Evolutionary conservation across 164 flowering plant species (phyloP).

Genomic region (Houttuynia cordata): DNA sequence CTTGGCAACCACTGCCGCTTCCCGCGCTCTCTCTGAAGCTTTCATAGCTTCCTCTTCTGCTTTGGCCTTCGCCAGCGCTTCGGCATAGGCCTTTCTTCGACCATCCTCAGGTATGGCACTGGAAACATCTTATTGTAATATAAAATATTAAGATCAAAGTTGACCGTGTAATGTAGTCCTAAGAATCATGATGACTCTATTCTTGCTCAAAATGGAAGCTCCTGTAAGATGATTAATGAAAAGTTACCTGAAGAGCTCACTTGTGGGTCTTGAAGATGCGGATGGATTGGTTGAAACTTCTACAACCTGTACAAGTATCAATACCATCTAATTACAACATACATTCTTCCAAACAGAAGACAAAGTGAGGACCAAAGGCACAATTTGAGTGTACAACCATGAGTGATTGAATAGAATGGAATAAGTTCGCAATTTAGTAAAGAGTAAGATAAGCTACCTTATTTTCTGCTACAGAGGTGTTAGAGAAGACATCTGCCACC

Average conservation of each 20-base stretch:
- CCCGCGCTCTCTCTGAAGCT: conserved; percentile 52
- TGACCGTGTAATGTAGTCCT: neutral
- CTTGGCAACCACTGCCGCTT: conserved; percentile 52
- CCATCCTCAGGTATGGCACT: conserved; percentile 87
- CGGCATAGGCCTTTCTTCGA: conserved; percentile 71
- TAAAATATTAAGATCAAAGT: neutral
- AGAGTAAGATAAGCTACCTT: conserved; percentile 36
- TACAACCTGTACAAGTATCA: conserved; percentile 45
- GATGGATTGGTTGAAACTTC: conserved; percentile 63
- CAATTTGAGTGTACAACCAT: no score
- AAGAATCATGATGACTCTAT: neutral
- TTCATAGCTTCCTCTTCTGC: conserved; percentile 65
- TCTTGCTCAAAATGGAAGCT: neutral
- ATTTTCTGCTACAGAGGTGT: conserved; percentile 75
- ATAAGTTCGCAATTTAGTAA: neutral
- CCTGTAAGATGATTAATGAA: neutral
- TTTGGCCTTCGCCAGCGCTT: conserved; percentile 52
- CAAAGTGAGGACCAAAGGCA: no score
- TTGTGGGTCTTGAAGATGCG: conserved; percentile 43
- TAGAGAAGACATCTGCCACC: conserved; percentile 75
- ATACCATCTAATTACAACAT: neutral
- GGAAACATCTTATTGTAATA: neutral
- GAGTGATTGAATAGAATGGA: no score
- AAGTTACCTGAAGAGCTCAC: conserved; percentile 67
- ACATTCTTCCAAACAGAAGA: no score